Conservation (phyloP, 192 early-diverging fungal genomes). For the Phycomyces blakesleeanus region DNA sequence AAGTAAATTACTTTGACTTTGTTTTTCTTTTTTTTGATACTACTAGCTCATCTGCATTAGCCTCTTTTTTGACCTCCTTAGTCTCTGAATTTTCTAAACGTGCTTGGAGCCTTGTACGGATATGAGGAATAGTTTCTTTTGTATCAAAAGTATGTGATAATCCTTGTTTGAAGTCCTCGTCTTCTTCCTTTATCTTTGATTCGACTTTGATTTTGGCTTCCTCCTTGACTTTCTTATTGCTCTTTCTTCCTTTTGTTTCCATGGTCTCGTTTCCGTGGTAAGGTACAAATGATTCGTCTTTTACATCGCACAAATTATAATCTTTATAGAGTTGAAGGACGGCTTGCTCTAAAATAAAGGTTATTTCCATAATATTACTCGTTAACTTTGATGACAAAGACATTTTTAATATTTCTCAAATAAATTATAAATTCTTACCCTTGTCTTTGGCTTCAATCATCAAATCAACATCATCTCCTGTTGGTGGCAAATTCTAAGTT, state of each 20-base stretch:
- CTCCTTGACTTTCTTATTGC: neutral
- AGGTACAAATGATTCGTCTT: slow-evolving; percentile 13
- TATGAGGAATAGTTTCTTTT: no score
- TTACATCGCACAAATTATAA: slow-evolving; percentile 33
- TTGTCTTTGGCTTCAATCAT: slow-evolving; percentile 60
- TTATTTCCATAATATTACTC: neutral
- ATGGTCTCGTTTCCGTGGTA: slow-evolving; percentile 10
- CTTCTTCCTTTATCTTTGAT: no score
- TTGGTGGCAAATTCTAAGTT: slow-evolving; percentile 39
- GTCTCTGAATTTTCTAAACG: no score
- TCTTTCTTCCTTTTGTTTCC: slow-evolving; percentile 26
- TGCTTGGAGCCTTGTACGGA: no score
- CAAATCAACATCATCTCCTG: slow-evolving; percentile 40
- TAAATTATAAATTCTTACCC: slow-evolving; percentile 8
- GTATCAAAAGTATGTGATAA: no score
- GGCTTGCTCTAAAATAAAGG: slow-evolving; percentile 39
- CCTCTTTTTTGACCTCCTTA: no score
- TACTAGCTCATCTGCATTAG: no score
- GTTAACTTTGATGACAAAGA: neutral
- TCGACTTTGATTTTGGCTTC: neutral
- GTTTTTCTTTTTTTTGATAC: no score
- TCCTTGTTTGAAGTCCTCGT: neutral
- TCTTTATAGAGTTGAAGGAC: slow-evolving; percentile 39
- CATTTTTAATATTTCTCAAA: neutral
- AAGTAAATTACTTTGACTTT: no score